Base-by-base conservation (phyloP, 2,329 filamentous ascomycete species). In the Lecanicillium sp. region DNA sequence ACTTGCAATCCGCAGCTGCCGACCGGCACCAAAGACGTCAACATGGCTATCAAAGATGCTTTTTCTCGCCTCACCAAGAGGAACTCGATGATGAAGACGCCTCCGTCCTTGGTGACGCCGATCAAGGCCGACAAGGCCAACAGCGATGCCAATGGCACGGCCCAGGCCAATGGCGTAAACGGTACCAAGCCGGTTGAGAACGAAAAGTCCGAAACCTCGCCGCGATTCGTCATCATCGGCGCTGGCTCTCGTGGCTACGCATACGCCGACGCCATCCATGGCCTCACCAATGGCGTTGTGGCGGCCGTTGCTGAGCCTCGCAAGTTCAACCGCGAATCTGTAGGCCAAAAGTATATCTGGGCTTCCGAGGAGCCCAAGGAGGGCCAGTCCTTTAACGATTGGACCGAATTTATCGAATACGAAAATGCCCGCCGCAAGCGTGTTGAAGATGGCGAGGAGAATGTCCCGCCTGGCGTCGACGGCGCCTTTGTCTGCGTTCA, bases 271-370 rank as follows among this genome's bases (percentile, higher is more conserved):
- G 81, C 81, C 37, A 79, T 87, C 8, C 60, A 65, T n/a, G 66
- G 70, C 13, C 77, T 76, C 14, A 81, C 76, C 43, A 74, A 79
- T 46, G 86, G 82, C 5, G 56, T 81, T 22, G 76, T 97, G 43
- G 76, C 74, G 17, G 85, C 85, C 18, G 77, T 98, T 13, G 87
- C 84, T 17, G 92, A 97, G 50, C 87, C 89, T 0, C 69, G 87
- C 48, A 58, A 71, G 12, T 92, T 81, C 62, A 94, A 94, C 61
- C 78, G 90, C 4, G 64, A 71, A 30, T 69, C 73, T 1, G 79
- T 96, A 36, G 86, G 84, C 11, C 64, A 66, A 12, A 76, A 67
- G 43, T 87, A 84, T 58, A 84, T 96, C 52, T 90, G 85, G 85
- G 73, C 74, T 4, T 51, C 61, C 2, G 50, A 46, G 33, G 53